Evolutionary conservation across 2,329 filamentous ascomycete genomes (phyloP).

Genomic region (Rhynchosporium secalis): DNA sequence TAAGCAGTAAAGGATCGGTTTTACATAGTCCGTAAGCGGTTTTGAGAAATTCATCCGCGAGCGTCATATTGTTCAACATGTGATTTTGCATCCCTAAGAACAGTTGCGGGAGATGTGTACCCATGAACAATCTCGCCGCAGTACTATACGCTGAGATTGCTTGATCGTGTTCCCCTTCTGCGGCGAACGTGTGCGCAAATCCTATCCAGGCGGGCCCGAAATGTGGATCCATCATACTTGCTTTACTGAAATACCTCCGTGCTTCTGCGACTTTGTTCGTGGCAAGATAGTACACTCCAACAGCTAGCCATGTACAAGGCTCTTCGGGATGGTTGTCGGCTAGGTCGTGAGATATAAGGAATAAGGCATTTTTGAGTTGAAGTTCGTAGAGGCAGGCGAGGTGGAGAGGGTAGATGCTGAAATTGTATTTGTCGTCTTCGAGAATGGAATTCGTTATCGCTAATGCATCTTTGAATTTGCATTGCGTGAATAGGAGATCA

Average conservation of each 20-base stretch:
- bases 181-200: slow-evolving; percentile 96
- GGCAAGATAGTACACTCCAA: slow-evolving; percentile 90
- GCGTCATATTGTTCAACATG: slow-evolving; percentile 88
- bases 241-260: slow-evolving; percentile 93
- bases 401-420: slow-evolving; percentile 84
- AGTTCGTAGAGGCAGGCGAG: slow-evolving; percentile 90
- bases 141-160: slow-evolving; percentile 97
- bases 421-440: slow-evolving; percentile 83
- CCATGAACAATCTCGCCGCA: slow-evolving; percentile 90
- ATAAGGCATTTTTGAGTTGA: slow-evolving; percentile 81
- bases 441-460: slow-evolving; percentile 82
- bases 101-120: slow-evolving; percentile 91
- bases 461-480: slow-evolving; percentile 85
- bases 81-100: slow-evolving; percentile 99
- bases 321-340: slow-evolving; percentile 90
- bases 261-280: slow-evolving; percentile 91
- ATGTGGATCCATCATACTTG: slow-evolving; percentile 95
- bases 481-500: slow-evolving; percentile 91
- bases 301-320: slow-evolving; percentile 88
- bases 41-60: slow-evolving; percentile 92
- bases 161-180: slow-evolving; percentile 96
- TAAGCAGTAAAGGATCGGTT: slow-evolving; percentile 85
- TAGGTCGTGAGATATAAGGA: slow-evolving; percentile 88
- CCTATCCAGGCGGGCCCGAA: slow-evolving; percentile 98
- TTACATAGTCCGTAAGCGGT: slow-evolving; percentile 82